Evolutionary conservation across 805 yeast species (phyloP).

Genomic region (Maudiozyma saulgeensis): DNA sequence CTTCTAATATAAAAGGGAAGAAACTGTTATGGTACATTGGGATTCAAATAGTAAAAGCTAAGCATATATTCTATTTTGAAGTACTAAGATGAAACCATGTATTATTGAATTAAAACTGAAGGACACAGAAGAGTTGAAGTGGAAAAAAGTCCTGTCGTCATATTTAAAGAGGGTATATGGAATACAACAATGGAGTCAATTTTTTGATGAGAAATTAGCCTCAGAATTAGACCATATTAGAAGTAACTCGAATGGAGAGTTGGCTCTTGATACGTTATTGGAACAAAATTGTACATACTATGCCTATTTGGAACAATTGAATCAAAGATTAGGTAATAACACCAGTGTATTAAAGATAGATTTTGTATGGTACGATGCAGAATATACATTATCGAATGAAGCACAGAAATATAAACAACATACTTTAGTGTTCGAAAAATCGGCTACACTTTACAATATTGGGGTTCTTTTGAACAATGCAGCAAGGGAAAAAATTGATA

Average conservation of each 20-base stretch:
- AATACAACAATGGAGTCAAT: constrained; percentile 23
- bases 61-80: too few species aligned
- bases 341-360: constrained; percentile 45
- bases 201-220: constrained; percentile 22
- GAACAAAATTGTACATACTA: constrained; percentile 50
- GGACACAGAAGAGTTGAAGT: constrained; percentile 25
- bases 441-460: constrained; percentile 69
- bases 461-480: constrained; percentile 52
- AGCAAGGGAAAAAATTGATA: constrained; percentile 33
- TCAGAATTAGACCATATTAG: constrained; percentile 23
- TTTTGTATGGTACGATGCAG: constrained; percentile 80
- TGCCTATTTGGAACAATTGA: constrained; percentile 72
- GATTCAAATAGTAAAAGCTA: too few species aligned
- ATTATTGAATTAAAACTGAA: constrained; percentile 18
- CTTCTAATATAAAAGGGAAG: too few species aligned
- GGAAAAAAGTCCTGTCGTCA: constrained; percentile 24
- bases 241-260: constrained; percentile 26
- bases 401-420: constrained; percentile 49
- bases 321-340: constrained; percentile 61
- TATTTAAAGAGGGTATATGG: constrained; percentile 27
- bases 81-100: constrained; percentile 18
- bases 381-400: constrained; percentile 30
- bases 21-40: too few species aligned
- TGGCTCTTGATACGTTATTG: constrained; percentile 24
- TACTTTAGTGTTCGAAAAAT: constrained; percentile 84